A percentile compares a stretch with the other conserved stretches of the same genome.
Evolutionary conservation across 768 basidiomycete species (phyloP).

Genomic region (Boletus rubescentipes): DNA sequence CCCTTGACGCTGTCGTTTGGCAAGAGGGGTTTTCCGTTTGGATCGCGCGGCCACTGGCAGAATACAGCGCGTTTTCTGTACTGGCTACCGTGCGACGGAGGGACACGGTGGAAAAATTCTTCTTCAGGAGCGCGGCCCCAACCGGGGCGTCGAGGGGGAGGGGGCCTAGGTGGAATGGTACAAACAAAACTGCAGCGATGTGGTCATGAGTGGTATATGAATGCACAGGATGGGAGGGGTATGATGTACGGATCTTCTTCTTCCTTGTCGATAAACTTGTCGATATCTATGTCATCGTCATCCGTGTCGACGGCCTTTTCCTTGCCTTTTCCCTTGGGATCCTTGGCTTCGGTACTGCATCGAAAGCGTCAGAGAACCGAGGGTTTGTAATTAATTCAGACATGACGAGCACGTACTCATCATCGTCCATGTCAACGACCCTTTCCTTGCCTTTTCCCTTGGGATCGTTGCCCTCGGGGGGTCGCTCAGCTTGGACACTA

Average conservation of each 20-base stretch:
- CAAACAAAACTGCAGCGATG: too few relatives aligned
- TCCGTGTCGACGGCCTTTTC: too few relatives aligned
- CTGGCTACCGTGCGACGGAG: not conserved
- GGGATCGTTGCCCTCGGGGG: not conserved
- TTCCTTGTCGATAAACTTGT: too few relatives aligned
- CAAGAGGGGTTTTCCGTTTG: conserved; percentile 10
- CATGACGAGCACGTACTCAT: too few relatives aligned
- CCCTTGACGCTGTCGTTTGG: conserved; percentile 1
- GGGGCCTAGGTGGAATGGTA: not conserved
- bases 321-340: too few relatives aligned
- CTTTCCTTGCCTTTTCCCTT: conserved; percentile 1
- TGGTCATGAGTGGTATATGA: too few relatives aligned
- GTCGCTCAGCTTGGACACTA: not conserved
- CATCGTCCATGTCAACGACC: not conserved
- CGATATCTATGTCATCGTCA: too few relatives aligned
- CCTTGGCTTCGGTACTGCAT: too few relatives aligned
- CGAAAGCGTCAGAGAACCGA: too few relatives aligned
- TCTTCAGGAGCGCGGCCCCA: conserved; percentile 10
- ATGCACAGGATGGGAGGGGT: too few relatives aligned
- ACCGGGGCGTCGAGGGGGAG: not conserved
- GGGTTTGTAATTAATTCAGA: too few relatives aligned
- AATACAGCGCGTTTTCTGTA: conserved; percentile 19
- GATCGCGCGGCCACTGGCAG: conserved; percentile 27
- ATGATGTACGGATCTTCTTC: too few relatives aligned
- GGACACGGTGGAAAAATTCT: not conserved